A percentile compares a stretch with the other conserved stretches of the same genome.
These are phyloP conservation scores for Kazachstania kunashirensis DNA, from an alignment of 805 yeast species.

Conservation along the genomic window DNA sequence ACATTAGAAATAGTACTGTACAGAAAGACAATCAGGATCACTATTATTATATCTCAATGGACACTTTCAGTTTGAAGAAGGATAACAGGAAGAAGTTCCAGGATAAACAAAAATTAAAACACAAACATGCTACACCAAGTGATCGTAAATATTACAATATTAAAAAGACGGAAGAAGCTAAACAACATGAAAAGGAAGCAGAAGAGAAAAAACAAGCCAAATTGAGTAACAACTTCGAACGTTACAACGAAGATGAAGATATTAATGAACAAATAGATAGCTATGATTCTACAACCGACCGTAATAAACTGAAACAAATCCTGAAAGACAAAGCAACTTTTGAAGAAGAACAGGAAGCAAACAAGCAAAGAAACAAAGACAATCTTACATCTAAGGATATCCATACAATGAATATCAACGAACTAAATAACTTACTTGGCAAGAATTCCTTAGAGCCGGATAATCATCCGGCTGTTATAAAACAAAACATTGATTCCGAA, in stretches of 20 bases:
- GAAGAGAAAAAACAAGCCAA: conserved; percentile 11
- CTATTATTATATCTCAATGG: too few relatives aligned
- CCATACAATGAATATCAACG: conserved; percentile 3
- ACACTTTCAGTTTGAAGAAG: conserved; percentile 26
- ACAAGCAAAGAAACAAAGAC: neutral
- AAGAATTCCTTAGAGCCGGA: neutral
- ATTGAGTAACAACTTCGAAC: conserved; percentile 16
- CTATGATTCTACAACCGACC: conserved; percentile 3
- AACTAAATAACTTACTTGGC: conserved; percentile 1
- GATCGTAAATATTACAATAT: conserved; percentile 28
- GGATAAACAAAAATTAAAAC: conserved; percentile 33
- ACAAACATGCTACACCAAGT: conserved; percentile 32
- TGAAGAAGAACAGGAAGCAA: neutral
- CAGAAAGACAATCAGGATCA: too few relatives aligned
- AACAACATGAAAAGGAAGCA: conserved; percentile 12
- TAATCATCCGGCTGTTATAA: too few relatives aligned
- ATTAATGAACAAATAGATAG: conserved; percentile 9
- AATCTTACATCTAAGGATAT: conserved; percentile 1
- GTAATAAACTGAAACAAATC: conserved; percentile 8
- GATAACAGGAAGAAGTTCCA: conserved; percentile 36
- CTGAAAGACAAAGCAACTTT: conserved; percentile 5
- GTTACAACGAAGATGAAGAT: conserved; percentile 17
- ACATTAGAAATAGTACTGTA: too few relatives aligned
- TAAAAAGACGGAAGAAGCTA: conserved; percentile 15
- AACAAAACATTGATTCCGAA: too few relatives aligned